These are phyloP conservation scores for Collariella sp. DNA, from an alignment of 495 filamentous ascomycete genomes.

Conservation along the genomic window DNA sequence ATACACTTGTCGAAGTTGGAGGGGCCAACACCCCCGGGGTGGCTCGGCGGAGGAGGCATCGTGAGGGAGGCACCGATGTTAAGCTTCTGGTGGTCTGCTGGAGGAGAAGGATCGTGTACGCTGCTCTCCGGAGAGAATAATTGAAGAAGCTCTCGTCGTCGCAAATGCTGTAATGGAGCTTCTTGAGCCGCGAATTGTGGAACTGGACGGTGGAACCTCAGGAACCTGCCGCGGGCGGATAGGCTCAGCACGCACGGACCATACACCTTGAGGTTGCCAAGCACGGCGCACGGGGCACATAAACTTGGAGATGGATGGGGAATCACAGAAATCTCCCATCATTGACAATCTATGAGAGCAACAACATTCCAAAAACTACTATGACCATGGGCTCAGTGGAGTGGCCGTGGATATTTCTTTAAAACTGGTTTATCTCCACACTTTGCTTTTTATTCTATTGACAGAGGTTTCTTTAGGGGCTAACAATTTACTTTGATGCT, in stretches of 20 bases:
- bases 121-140: background rate
- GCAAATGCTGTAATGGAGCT: background rate
- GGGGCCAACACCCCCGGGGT: conserved; percentile 47
- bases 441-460: too few relatives aligned
- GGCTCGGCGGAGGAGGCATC: conserved; percentile 43
- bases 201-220: background rate
- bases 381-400: too few relatives aligned
- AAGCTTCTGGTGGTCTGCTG: background rate
- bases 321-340: too few relatives aligned
- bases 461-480: too few relatives aligned
- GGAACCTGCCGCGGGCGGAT: conserved; percentile 17
- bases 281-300: background rate
- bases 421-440: too few relatives aligned
- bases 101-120: background rate
- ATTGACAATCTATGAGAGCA: too few relatives aligned
- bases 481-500: too few relatives aligned
- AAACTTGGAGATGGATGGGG: background rate
- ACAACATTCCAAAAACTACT: too few relatives aligned
- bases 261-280: background rate
- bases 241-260: background rate
- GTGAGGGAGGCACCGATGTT: conserved; percentile 10
- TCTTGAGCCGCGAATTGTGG: background rate
- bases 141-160: conserved; percentile 3
- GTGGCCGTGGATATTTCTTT: too few relatives aligned
- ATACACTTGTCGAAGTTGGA: conserved; percentile 91